phyloP scores from a whole-genome alignment of 371 early-diverging fungal genomes.

The Mortierella sp. region DNA sequence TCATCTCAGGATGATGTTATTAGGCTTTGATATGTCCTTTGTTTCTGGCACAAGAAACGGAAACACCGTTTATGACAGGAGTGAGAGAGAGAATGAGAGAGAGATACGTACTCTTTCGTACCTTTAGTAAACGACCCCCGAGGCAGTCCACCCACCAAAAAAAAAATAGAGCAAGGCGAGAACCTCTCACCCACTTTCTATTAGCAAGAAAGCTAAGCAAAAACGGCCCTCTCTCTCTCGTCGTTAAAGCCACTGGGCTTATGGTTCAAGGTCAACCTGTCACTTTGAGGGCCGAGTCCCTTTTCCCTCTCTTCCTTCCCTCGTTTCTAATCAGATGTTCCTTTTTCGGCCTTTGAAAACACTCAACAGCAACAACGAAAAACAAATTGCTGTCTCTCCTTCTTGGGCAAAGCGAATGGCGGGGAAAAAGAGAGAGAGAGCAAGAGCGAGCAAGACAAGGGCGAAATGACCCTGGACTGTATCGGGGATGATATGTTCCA shows the following conservation, averaged over 20 bases:
- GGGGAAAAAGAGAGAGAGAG: background rate
- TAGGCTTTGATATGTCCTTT: background rate
- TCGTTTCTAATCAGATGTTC: conserved; percentile 23
- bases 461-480: background rate
- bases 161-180: background rate
- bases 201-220: background rate
- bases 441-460: no score
- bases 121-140: background rate
- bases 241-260: background rate
- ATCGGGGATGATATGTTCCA: background rate
- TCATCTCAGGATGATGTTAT: background rate
- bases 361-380: background rate
- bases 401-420: background rate
- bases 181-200: no score
- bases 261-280: background rate
- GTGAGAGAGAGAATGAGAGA: background rate
- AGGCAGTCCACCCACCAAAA: background rate
- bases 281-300: background rate
- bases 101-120: background rate
- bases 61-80: background rate
- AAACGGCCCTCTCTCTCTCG: background rate
- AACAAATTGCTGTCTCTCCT: background rate
- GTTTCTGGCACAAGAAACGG: background rate
- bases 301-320: no score
- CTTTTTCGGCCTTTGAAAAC: conserved; percentile 6